Conservation (phyloP, 495 filamentous ascomycete species). For the Trichoderma virens region DNA sequence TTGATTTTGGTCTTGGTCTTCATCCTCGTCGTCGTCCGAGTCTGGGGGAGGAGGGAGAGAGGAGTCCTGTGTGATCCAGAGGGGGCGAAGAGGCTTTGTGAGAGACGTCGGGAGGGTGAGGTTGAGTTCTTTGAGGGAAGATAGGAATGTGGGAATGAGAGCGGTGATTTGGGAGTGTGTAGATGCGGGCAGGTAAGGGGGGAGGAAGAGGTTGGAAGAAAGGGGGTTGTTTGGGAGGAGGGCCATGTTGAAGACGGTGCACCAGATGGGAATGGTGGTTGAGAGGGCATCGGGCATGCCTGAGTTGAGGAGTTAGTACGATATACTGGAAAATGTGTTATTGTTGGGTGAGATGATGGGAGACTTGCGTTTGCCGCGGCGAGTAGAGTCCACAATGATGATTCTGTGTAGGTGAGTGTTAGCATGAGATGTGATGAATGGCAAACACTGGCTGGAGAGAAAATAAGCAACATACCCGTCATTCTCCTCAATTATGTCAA, state of each 20-base stretch:
- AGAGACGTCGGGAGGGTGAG: constrained; percentile 31
- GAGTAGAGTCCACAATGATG: constrained; percentile 92
- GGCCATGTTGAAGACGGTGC: constrained; percentile 70
- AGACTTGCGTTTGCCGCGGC: constrained; percentile 71
- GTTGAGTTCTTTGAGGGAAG: constrained; percentile 42
- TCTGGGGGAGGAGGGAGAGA: constrained; percentile 21
- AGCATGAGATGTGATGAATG: constrained; percentile 1
- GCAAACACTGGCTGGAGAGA: too few species aligned
- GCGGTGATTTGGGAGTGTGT: constrained; percentile 74
- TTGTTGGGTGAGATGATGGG: background rate
- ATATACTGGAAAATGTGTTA: background rate
- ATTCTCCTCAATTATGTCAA: constrained; percentile 51
- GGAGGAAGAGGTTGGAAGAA: constrained; percentile 62
- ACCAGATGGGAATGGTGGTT: constrained; percentile 94
- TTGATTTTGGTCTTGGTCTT: background rate
- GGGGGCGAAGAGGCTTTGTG: constrained; percentile 51
- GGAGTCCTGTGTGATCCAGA: constrained; percentile 52
- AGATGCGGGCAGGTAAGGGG: constrained; percentile 52
- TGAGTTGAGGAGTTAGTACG: constrained; percentile 19
- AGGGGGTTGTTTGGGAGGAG: constrained; percentile 57
- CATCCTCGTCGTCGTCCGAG: background rate
- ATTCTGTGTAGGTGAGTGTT: constrained; percentile 43
- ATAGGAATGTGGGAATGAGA: constrained; percentile 58
- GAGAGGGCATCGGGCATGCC: constrained; percentile 87
- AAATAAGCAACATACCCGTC: constrained; percentile 60